Evolutionary conservation across 352 stramenopile species (phyloP), one percentile per base, ranked within the genome.

Genomic region (Globisporangium abappressorium): DNA sequence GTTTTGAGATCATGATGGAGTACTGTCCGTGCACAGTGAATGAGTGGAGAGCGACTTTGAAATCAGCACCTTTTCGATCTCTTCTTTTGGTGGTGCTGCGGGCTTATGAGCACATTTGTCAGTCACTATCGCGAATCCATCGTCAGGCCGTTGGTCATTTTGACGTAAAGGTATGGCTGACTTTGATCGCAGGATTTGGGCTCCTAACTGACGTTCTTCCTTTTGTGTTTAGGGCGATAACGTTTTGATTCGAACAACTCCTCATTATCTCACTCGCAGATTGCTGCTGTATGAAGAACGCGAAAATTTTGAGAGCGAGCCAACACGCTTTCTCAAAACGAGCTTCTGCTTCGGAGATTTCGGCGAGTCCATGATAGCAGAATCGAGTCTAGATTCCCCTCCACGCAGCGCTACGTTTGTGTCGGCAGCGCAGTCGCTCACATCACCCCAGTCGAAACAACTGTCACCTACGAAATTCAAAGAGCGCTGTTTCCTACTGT

Each of bases 311-410:
- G 58, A 72, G 18, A 63, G 43, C 1, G 51, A 73, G n/a, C 30
- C 22, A 2, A 28, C 20, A 22, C 41, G 64, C 20, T 62, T 65
- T 15, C 51, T 79, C 9, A 70, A 67, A 5, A 62, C 38, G 2
- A 75, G 60, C 47, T 63, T 93, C 7, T 93, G 84, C 57, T 77
- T 91, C 22, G 85, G 69, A 1, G 85, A 94, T 68, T 94, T 94
- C 69, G 85, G 85, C 18, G 85, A 94, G 70, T 82, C 85, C 0
- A 75, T 84, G 64, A 4, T 78, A 34, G 68, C 76, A 9, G 57
- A 72, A 38, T 36, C 60, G 11, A 68, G 76, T 0, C 46, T 56
- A 3, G 41, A 20, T 47, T 18, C 65, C 18, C 55, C 55, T n/a
- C 47, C 69, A 9, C 65, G 58, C 26, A 68, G 28, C 15, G 53